A percentile compares a stretch with the other conserved stretches of the same genome.
Conservation (phyloP, 495 filamentous ascomycete genomes). For the Xylaria intraflava region DNA sequence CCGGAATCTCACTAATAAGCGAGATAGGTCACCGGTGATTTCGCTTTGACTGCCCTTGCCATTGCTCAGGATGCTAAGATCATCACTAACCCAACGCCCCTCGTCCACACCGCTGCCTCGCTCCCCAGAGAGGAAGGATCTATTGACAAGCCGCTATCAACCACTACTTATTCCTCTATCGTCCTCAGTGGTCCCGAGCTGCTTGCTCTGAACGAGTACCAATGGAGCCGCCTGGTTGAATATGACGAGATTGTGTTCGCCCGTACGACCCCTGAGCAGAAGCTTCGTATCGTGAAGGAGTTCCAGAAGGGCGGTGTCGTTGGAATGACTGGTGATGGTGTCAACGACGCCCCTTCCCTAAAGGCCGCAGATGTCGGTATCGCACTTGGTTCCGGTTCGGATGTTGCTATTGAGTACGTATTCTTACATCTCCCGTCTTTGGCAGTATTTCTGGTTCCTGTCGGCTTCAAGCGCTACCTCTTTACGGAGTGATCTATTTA, state of each 20-base stretch:
- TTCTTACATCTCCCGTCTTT: neutral
- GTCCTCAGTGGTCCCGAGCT: conserved; percentile 54
- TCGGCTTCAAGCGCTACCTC: neutral
- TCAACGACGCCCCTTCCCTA: conserved; percentile 74
- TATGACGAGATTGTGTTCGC: conserved; percentile 64
- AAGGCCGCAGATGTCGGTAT: conserved; percentile 73
- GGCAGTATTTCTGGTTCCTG: neutral
- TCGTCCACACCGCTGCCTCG: conserved; percentile 34
- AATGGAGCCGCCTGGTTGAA: conserved; percentile 51
- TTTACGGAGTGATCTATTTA: neutral
- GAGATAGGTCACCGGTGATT: conserved; percentile 60
- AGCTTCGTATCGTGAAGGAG: conserved; percentile 65
- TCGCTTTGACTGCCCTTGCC: conserved; percentile 60
- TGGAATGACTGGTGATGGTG: conserved; percentile 65
- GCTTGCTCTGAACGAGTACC: conserved; percentile 46
- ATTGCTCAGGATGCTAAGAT: conserved; percentile 64
- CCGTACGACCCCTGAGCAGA: conserved; percentile 69
- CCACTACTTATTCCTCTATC: conserved; percentile 25
- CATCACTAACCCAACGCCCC: conserved; percentile 38
- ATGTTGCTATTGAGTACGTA: conserved; percentile 57
- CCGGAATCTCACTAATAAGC: neutral
- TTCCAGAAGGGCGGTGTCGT: conserved; percentile 51
- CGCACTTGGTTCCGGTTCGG: conserved; percentile 71
- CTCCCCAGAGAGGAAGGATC: conserved; percentile 29
- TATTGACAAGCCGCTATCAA: conserved; percentile 15